phyloP scores from a whole-genome alignment of 345 rosid species.

The rapeseed (Brassica napus) region DNA sequence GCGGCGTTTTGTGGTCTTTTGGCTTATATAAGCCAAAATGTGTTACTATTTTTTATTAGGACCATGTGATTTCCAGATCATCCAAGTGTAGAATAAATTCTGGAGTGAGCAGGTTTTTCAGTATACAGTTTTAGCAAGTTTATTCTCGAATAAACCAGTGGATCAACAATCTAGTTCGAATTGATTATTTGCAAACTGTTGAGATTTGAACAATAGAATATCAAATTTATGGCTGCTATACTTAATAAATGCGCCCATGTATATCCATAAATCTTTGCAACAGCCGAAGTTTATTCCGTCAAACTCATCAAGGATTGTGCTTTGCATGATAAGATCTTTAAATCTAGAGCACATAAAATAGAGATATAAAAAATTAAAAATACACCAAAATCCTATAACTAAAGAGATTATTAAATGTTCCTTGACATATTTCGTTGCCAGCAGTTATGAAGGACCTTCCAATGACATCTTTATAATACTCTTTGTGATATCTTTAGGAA shows the following conservation, averaged over 20 bases:
- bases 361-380: neutral
- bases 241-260: neutral
- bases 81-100: constrained; percentile 19
- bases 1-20: neutral
- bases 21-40: neutral
- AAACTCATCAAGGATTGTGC: neutral
- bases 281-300: neutral
- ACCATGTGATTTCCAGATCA: constrained; percentile 23
- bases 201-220: neutral
- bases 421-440: neutral
- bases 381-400: neutral
- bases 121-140: neutral
- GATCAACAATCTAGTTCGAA: neutral
- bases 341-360: no score
- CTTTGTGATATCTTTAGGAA: neutral
- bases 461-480: neutral
- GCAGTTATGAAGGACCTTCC: neutral
- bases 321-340: neutral
- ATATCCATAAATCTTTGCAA: neutral
- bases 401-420: neutral
- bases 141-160: neutral
- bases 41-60: neutral
- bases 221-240: neutral
- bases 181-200: neutral
- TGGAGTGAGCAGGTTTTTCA: neutral